Conservation (phyloP, 495 filamentous ascomycete species). For the Sordaria brevicollis region DNA sequence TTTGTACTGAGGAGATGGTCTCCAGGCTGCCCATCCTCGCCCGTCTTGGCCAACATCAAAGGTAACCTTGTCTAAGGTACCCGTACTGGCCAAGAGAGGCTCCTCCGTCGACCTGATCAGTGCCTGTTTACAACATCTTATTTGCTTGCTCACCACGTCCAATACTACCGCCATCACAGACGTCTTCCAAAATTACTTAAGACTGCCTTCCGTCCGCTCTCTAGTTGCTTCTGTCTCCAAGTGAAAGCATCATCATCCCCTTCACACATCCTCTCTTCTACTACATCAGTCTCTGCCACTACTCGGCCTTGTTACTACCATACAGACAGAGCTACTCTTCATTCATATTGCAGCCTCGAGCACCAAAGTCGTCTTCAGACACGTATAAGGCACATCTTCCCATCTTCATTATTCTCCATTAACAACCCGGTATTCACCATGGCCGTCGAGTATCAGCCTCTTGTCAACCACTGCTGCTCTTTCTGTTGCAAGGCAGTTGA, state of each 20-base stretch:
- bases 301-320: neutral
- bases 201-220: neutral
- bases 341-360: neutral
- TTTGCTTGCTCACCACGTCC: neutral
- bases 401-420: neutral
- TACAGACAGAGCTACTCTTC: neutral
- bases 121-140: neutral
- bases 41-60: neutral
- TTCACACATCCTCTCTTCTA: neutral
- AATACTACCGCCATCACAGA: neutral
- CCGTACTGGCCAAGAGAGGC: neutral
- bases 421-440: conserved; percentile 18
- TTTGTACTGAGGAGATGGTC: neutral
- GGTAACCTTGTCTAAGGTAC: neutral
- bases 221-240: neutral
- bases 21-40: neutral
- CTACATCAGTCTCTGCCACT: neutral
- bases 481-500: conserved; percentile 44
- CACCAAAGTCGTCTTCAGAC: neutral
- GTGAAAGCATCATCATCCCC: conserved; percentile 8
- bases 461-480: conserved; percentile 42
- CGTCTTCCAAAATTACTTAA: neutral
- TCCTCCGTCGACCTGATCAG: neutral
- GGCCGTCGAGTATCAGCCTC: conserved; percentile 35
- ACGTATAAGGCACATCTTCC: neutral